A percentile compares a stretch with the other conserved stretches of the same genome.
Evolutionary conservation across 176 grass and related monocot genomes (phyloP).

Genomic region (Paspalum notatum): DNA sequence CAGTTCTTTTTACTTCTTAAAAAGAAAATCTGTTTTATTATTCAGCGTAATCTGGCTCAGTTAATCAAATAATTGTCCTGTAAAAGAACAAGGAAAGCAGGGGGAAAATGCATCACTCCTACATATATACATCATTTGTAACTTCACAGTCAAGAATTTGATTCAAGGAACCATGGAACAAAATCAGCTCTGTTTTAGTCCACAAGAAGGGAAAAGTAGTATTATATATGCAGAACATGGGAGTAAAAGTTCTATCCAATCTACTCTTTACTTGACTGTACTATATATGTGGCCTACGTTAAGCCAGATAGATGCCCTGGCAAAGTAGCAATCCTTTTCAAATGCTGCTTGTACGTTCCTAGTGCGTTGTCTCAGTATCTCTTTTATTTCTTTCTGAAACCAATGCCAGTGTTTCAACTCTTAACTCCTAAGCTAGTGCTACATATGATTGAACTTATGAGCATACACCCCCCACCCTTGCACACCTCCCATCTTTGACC

Average conservation of each 20-base stretch:
- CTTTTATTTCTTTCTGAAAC: slow-evolving; percentile 1
- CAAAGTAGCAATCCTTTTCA: slow-evolving; percentile 28
- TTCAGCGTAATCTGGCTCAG: slow-evolving; percentile 14
- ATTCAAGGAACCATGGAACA: not conserved
- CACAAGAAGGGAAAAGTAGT: not conserved
- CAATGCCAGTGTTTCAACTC: slow-evolving; percentile 5
- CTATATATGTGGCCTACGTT: not conserved
- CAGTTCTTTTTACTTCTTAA: not conserved
- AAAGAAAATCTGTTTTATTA: not conserved
- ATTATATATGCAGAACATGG: not conserved
- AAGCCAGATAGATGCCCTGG: slow-evolving; percentile 23
- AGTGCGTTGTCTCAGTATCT: not conserved
- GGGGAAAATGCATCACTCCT: not conserved
- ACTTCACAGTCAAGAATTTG: not conserved
- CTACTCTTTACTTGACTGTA: not conserved
- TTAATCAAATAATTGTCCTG: slow-evolving; percentile 31
- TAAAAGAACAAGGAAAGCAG: slow-evolving; percentile 2
- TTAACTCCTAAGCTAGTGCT: slow-evolving; percentile 1
- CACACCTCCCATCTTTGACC: slow-evolving; percentile 21
- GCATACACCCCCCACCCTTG: not conserved
- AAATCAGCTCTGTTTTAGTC: not conserved
- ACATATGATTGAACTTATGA: slow-evolving; percentile 40
- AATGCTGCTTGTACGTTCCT: slow-evolving; percentile 29
- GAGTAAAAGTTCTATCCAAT: not conserved
- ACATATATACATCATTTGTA: not conserved